Base-by-base conservation (phyloP, 1,284 basidiomycete species). In the Ustilago trichophora region DNA sequence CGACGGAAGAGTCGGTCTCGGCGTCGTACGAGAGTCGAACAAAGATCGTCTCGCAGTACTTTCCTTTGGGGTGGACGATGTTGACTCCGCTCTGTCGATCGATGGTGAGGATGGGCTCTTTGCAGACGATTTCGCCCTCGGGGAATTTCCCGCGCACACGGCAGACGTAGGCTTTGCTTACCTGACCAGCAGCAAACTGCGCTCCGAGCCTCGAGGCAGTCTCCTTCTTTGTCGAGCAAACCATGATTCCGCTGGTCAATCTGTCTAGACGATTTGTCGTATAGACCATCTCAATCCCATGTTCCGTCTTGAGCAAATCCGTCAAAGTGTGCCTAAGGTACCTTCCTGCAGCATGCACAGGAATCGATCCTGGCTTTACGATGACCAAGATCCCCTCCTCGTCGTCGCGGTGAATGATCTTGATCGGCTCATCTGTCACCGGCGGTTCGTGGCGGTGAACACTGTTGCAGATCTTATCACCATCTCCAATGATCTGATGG, bases 371-470 rank as follows among this genome's bases (percentile, higher is more conserved):
- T 1, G 79, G 79, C 45, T 81, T 81, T 22, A 80, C 90, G 25
- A 99, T 90, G 12, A 98, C 91, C 24, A 98, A 87, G 64, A 96
- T 91, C 60, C 91, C 87, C 31, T 89, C 87, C 63, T 91, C 88
- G 15, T 85, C 85, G 81, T 97, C 91, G 38, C 90, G 87, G 70
- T 86, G 83, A 7, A 97, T 84, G 38, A 98, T 87, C 65, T 89
- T 87, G 46, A 98, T 88, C 0, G 92, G 91, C 10, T 87, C 91
- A 6, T 91, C 89, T 1, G 93, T 91, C 3, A 98, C 90, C 0
- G 96, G 93, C 4, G 96, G 95, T 82, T 99, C 96, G 80, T 99
- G 96, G 15, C 92, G 85, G 82, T 97, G 94, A 2, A 95, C 92
- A 5, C 92, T 87, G 80, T 97, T 97, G 77, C 92, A 60, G 41